Evolutionary conservation across 345 rosid species (phyloP).

Genomic region (Heritiera fomes): DNA sequence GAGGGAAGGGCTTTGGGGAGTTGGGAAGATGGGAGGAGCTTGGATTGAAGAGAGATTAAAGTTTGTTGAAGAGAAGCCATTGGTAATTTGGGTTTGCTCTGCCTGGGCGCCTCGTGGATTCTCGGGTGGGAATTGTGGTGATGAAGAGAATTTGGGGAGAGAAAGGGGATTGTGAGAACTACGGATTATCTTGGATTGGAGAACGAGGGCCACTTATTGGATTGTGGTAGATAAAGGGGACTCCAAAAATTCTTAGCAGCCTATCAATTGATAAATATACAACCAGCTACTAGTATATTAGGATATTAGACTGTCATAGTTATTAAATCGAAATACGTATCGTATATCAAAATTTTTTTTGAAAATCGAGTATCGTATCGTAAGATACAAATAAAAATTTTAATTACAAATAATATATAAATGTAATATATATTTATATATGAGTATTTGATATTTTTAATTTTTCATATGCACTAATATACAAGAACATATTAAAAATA

Average conservation of each 20-base stretch:
- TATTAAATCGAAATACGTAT: no score
- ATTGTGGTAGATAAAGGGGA: background rate
- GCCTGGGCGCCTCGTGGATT: background rate
- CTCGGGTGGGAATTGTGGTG: background rate
- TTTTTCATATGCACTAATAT: no score
- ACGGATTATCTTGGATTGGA: background rate
- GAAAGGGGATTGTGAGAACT: background rate
- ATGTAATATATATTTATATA: no score
- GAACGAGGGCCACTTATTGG: slow-evolving; percentile 21
- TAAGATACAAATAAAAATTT: no score
- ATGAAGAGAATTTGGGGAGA: background rate
- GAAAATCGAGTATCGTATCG: no score
- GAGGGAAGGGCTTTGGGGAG: slow-evolving; percentile 43
- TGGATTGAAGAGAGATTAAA: slow-evolving; percentile 55
- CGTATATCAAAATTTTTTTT: no score
- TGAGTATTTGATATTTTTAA: no score
- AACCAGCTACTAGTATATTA: no score
- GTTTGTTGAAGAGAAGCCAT: slow-evolving; percentile 74
- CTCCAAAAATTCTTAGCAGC: background rate
- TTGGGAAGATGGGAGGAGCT: slow-evolving; percentile 42
- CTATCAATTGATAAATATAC: no score
- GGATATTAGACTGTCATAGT: no score
- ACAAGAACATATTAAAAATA: no score
- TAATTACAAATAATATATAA: no score
- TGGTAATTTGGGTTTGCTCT: background rate